phyloP scores from a whole-genome alignment of 2,329 filamentous ascomycete species.

The Didymella sp. region DNA sequence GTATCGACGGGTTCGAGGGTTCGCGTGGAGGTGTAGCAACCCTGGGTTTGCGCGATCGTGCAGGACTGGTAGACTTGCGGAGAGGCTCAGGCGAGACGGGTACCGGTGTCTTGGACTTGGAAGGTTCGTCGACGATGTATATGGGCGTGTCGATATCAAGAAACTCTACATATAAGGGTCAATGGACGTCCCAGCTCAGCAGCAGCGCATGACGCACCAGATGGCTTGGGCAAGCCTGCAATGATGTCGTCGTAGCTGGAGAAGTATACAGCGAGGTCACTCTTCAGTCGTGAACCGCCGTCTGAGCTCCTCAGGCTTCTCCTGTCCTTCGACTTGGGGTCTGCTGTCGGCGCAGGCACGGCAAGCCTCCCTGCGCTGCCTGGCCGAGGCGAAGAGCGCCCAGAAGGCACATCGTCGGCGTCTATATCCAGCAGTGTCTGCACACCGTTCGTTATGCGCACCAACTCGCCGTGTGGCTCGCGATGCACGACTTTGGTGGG shows the following conservation, averaged over 20 bases:
- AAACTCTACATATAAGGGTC: conserved; percentile 63
- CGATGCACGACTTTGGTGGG: conserved; percentile 53
- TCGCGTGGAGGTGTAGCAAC: conserved; percentile 27
- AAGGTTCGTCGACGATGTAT: conserved; percentile 68
- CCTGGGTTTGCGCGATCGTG: conserved; percentile 34
- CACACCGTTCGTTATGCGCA: conserved; percentile 54
- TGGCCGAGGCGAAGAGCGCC: conserved; percentile 41
- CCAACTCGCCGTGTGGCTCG: conserved; percentile 51
- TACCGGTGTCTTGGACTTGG: conserved; percentile 36
- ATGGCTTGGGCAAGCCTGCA: conserved; percentile 79
- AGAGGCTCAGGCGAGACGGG: conserved; percentile 27
- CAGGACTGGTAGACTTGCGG: conserved; percentile 36
- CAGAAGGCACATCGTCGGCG: conserved; percentile 44
- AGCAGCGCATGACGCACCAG: conserved; percentile 62
- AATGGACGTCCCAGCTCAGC: conserved; percentile 18
- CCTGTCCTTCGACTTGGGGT: conserved; percentile 60
- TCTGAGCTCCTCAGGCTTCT: conserved; percentile 87
- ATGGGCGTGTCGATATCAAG: conserved; percentile 77
- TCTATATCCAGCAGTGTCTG: conserved; percentile 42
- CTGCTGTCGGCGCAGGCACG: conserved; percentile 32
- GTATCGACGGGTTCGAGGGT: conserved; percentile 22
- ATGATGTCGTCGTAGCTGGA: conserved; percentile 94
- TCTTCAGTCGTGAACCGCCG: conserved; percentile 81
- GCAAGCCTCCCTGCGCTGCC: conserved; percentile 37
- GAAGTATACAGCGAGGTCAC: conserved; percentile 89